These are phyloP conservation scores for Boletus semigastroideus DNA, from an alignment of 1,284 basidiomycete species.

Conservation along the genomic window DNA sequence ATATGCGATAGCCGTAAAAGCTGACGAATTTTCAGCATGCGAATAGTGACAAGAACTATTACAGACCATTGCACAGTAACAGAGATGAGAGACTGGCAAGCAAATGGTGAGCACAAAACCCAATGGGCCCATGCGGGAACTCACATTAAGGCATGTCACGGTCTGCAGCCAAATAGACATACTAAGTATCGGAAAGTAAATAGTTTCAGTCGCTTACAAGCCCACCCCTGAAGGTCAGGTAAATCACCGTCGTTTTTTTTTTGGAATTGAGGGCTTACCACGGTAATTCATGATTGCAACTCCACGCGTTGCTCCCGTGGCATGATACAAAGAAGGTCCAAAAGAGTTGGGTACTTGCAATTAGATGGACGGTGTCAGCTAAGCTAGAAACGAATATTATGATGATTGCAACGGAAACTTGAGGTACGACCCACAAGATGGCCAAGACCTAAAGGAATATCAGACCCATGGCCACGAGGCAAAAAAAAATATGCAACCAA, in stretches of 20 bases:
- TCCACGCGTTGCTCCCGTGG: background rate
- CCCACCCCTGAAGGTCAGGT: conserved; percentile 7
- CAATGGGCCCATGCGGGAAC: background rate
- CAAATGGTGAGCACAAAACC: background rate
- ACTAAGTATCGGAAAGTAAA: background rate
- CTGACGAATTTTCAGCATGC: conserved; percentile 1
- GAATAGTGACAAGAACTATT: background rate
- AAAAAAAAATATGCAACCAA: background rate
- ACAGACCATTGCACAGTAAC: conserved; percentile 12
- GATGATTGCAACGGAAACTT: background rate
- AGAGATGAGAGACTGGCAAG: background rate
- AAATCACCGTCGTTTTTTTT: background rate
- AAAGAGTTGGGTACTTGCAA: conserved; percentile 7
- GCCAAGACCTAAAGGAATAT: conserved; percentile 1
- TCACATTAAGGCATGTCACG: conserved; percentile 2
- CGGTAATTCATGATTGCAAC: conserved; percentile 6
- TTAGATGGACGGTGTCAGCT: conserved; percentile 4
- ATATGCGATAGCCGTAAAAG: conserved; percentile 17
- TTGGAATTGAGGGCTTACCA: conserved; percentile 2
- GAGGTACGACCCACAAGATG: conserved; percentile 3
- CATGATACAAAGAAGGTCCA: conserved; percentile 11
- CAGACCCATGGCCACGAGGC: background rate
- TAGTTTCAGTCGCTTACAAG: conserved; percentile 8
- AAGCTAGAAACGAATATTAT: background rate
- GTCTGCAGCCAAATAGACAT: background rate